Evolutionary conservation across 2,329 filamentous ascomycete species (phyloP), one percentile per base, ranked within the genome.

Genomic region (Cladosporium oxysporum): DNA sequence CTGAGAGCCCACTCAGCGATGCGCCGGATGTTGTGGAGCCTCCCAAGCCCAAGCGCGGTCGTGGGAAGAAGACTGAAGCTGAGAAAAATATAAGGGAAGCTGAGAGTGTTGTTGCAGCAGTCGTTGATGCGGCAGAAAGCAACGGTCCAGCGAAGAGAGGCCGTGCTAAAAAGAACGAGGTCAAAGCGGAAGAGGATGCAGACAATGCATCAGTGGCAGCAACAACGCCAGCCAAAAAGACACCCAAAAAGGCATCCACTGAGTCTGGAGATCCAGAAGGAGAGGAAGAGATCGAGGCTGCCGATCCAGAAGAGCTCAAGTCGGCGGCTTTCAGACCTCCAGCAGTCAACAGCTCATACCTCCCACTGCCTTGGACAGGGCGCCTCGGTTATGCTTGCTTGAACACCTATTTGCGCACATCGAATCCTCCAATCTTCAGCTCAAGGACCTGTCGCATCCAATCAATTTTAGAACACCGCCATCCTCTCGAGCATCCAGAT

Each of bases 381-480:
- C 86, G 93, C 31, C 76, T 97, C 68, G 93, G 93, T 66, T 97
- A 96, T 84, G 93, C 94, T 12, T 97, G 93, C 74, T 81, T 98
- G 18, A 96, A 96, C 75, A 98, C 94, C 0, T 97, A 97, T 76
- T 83, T 98, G 1, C 90, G 94, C 53, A 85, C 86, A 62, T 88
- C 91, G 1, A 94, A 88, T 68, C 91, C 92, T 8, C 89, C 94
- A 0, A 88, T 98, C 1, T 98, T 97, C 78, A 91, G 89, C 70
- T 97, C 94, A 0, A 87, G 94, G 64, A 97, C 94, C 0, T 97
- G 93, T 75, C 90, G 93, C 33, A 94, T 98, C 68, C 85, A 91
- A 1, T 96, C 92, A 0, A 97, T 98, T 52, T 76, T 97, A 12
- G 93, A 97, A 66, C 92, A 97, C 72, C 88, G 92, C 10, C 88